These are phyloP conservation scores for Aspergillus cavernicola DNA, from an alignment of 495 filamentous ascomycete species.

Conservation along the genomic window DNA sequence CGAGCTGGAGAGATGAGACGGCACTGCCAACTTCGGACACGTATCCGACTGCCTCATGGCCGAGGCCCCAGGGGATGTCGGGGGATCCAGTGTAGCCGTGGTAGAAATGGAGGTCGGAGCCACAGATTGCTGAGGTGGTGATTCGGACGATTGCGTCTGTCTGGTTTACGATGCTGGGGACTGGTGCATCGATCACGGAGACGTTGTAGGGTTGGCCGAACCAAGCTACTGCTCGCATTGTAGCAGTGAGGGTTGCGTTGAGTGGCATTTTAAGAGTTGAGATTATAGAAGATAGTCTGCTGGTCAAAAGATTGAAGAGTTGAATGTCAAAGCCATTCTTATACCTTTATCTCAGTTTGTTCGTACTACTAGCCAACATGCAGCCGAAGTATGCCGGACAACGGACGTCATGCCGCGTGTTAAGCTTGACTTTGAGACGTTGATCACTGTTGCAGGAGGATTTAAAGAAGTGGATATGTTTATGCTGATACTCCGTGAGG, in stretches of 20 bases:
- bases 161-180: conserved; percentile 10
- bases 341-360: too few relatives aligned
- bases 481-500: too few relatives aligned
- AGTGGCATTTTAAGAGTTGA: conserved; percentile 13
- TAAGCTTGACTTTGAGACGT: too few relatives aligned
- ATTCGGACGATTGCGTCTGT: conserved; percentile 18
- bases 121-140: conserved; percentile 26
- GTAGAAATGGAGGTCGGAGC: conserved; percentile 26
- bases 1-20: conserved; percentile 47
- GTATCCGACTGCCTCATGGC: conserved; percentile 57
- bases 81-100: conserved; percentile 13
- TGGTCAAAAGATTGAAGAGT: too few relatives aligned
- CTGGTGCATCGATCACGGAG: conserved; percentile 7
- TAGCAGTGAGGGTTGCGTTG: conserved; percentile 14
- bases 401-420: too few relatives aligned
- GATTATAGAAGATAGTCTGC: too few relatives aligned
- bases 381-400: too few relatives aligned
- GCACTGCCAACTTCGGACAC: conserved; percentile 42
- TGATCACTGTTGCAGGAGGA: too few relatives aligned
- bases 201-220: conserved; percentile 12
- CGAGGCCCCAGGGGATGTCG: conserved; percentile 20
- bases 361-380: too few relatives aligned
- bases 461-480: too few relatives aligned
- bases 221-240: conserved; percentile 15
- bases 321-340: too few relatives aligned